These are phyloP conservation scores for Ophiostoma pallidulum DNA, from an alignment of 2,329 filamentous ascomycete genomes.

Conservation along the genomic window DNA sequence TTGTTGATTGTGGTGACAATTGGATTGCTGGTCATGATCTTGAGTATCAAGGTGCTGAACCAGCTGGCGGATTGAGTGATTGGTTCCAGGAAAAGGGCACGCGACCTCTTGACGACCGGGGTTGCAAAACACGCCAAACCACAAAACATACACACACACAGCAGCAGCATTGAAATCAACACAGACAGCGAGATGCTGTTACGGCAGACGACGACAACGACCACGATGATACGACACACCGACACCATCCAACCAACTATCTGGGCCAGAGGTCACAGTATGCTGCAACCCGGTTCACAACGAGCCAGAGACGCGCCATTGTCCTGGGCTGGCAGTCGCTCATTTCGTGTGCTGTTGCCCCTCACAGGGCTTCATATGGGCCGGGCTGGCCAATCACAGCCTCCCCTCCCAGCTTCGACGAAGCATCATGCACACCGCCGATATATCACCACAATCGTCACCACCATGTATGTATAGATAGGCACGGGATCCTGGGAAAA, in stretches of 20 bases:
- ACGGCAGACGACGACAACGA: conserved; percentile 6
- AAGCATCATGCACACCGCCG: not conserved
- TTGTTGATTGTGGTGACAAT: conserved; percentile 92
- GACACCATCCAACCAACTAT: not conserved
- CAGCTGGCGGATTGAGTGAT: conserved; percentile 37
- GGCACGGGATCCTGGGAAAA: conserved; percentile 4
- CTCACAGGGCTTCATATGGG: not conserved
- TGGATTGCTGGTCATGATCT: conserved; percentile 88
- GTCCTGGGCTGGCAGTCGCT: too few species aligned
- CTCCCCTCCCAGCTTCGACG: not conserved
- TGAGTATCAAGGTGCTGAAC: conserved; percentile 76
- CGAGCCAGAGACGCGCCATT: not conserved
- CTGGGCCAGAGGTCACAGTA: not conserved
- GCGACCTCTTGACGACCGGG: not conserved
- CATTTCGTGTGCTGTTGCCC: not conserved
- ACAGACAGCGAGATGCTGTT: not conserved
- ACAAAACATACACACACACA: not conserved
- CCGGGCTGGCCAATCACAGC: not conserved
- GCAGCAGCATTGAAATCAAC: not conserved
- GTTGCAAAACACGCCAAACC: not conserved
- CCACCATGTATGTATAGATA: conserved; percentile 11
- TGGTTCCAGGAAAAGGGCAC: not conserved
- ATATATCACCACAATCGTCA: not conserved
- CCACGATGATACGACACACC: conserved; percentile 7
- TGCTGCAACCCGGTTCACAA: not conserved